phyloP scores from a whole-genome alignment of 768 basidiomycete genomes.

The Tylopilus vinaceipallidus region DNA sequence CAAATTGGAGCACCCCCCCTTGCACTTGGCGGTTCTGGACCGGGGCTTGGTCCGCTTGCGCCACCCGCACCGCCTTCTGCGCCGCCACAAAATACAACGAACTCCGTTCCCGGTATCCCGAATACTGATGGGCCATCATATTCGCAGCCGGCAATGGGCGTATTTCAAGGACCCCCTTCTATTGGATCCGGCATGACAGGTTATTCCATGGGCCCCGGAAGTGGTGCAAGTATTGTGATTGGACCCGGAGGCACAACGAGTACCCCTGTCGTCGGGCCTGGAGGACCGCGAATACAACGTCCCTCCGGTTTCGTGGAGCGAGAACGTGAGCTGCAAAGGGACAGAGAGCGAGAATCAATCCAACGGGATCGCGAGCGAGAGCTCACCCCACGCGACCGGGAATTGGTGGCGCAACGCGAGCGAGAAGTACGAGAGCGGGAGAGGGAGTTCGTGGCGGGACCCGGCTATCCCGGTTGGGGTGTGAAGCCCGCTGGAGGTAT shows the following conservation, averaged over 20 bases:
- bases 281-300: slow-evolving; percentile 23
- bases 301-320: slow-evolving; percentile 34
- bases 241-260: slow-evolving; percentile 26
- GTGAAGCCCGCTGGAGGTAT: slow-evolving; percentile 34
- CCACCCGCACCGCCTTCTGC: slow-evolving; percentile 1
- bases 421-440: slow-evolving; percentile 25
- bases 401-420: slow-evolving; percentile 22
- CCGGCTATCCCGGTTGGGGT: slow-evolving; percentile 27
- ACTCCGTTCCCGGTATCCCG: slow-evolving; percentile 2
- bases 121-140: slow-evolving; percentile 18
- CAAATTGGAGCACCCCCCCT: slow-evolving; percentile 12
- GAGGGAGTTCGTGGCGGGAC: slow-evolving; percentile 28
- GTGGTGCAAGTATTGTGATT: slow-evolving; percentile 24
- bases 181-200: slow-evolving; percentile 16
- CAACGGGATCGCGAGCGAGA: slow-evolving; percentile 32
- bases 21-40: slow-evolving; percentile 8
- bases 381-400: slow-evolving; percentile 21
- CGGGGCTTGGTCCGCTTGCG: slow-evolving; percentile 3
- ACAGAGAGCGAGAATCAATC: slow-evolving; percentile 27
- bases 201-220: slow-evolving; percentile 23
- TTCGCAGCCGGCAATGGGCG: slow-evolving; percentile 28
- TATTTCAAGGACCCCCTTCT: slow-evolving; percentile 25
- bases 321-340: slow-evolving; percentile 21
- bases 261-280: slow-evolving; percentile 14
- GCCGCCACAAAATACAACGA: slow-evolving; percentile 13